phyloP scores from a whole-genome alignment of 2,329 filamentous ascomycete genomes.

The Lojkania enalia region DNA sequence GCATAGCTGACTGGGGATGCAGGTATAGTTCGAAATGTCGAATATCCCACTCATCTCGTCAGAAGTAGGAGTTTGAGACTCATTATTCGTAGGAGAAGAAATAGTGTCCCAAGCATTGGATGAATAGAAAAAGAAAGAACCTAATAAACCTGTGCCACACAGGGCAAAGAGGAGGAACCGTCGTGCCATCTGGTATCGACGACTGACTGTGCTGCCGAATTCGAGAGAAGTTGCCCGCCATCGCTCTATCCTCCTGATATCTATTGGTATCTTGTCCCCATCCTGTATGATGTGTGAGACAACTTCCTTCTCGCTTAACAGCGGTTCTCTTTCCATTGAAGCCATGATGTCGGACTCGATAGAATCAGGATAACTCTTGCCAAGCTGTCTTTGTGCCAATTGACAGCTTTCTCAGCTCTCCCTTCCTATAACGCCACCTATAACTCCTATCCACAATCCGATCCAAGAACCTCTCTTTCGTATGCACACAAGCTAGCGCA shows the following conservation, averaged over 20 bases:
- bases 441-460: not conserved
- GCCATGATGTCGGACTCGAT: slow-evolving; percentile 1
- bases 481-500: not conserved
- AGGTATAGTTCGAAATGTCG: slow-evolving; percentile 32
- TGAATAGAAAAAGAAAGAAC: not conserved
- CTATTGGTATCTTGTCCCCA: not conserved
- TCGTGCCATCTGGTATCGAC: not conserved
- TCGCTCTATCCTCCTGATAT: slow-evolving; percentile 1
- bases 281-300: slow-evolving; percentile 1
- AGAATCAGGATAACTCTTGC: too few relatives aligned
- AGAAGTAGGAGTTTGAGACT: not conserved
- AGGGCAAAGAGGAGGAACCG: not conserved
- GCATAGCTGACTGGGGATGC: slow-evolving; percentile 42
- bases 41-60: not conserved
- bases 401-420: not conserved
- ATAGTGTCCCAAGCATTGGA: not conserved
- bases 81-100: not conserved
- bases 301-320: slow-evolving; percentile 8
- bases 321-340: slow-evolving; percentile 5
- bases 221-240: slow-evolving; percentile 1
- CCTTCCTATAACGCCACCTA: not conserved
- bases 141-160: not conserved
- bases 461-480: not conserved
- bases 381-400: not conserved
- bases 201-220: not conserved